Percentiles rank a stretch among this genome's conserved stretches.
Conservation (phyloP, 2,329 filamentous ascomycete genomes). For the Neonectria punicea region DNA sequence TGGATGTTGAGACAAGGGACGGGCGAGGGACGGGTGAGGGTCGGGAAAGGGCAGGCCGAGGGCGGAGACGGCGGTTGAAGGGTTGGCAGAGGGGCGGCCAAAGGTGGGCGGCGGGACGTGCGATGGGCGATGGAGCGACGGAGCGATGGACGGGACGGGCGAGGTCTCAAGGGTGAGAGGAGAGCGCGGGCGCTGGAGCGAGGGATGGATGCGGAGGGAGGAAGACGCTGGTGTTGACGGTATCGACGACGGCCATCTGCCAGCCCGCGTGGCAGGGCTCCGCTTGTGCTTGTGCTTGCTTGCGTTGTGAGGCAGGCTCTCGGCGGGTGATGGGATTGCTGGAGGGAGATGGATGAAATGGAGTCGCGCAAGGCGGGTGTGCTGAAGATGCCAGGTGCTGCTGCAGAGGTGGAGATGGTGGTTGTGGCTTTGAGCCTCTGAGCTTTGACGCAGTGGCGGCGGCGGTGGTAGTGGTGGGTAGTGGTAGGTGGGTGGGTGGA, state of each 20-base stretch:
- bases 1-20: constrained; percentile 34
- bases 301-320: constrained; percentile 27
- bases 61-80: constrained; percentile 33
- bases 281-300: constrained; percentile 22
- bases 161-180: background rate
- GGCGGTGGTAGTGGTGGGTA: constrained; percentile 26
- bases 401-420: constrained; percentile 24
- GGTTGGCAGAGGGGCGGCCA: constrained; percentile 30
- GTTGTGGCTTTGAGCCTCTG: constrained; percentile 39
- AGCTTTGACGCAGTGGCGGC: constrained; percentile 21
- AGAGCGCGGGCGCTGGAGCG: constrained; percentile 25
- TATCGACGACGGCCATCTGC: constrained; percentile 33
- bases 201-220: constrained; percentile 26
- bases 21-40: constrained; percentile 34
- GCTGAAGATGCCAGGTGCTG: constrained; percentile 29
- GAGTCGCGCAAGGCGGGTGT: constrained; percentile 35
- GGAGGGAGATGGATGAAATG: constrained; percentile 38
- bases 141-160: background rate
- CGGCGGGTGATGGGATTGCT: constrained; percentile 34
- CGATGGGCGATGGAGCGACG: constrained; percentile 1
- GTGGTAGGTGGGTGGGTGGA: too few species aligned
- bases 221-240: constrained; percentile 11
- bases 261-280: constrained; percentile 37
- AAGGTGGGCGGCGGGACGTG: constrained; percentile 7
- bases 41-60: constrained; percentile 35